Conservation (phyloP, 2,329 filamentous ascomycete genomes). For the Myriosclerotinia curreyana region DNA sequence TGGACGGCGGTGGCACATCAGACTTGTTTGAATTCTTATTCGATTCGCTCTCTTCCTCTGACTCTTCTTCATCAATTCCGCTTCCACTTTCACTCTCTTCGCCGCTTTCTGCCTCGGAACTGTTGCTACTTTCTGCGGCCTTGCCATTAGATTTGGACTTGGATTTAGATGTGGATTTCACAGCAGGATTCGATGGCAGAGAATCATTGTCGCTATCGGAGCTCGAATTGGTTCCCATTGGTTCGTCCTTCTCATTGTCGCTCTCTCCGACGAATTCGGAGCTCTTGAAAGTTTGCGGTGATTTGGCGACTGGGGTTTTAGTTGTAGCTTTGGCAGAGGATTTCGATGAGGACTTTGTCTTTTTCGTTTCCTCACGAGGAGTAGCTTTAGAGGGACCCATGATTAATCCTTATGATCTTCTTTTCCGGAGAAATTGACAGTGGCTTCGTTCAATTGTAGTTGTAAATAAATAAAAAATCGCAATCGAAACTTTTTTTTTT, state of each 20-base stretch:
- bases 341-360: conserved; percentile 25
- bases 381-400: conserved; percentile 29
- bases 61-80: conserved; percentile 40
- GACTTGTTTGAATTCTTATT: conserved; percentile 9
- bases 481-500: conserved; percentile 29
- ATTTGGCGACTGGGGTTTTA: conserved; percentile 15
- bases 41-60: conserved; percentile 30
- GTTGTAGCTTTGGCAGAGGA: conserved; percentile 5
- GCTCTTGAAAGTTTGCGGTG: conserved; percentile 31
- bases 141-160: conserved; percentile 32
- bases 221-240: conserved; percentile 24
- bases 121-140: conserved; percentile 25
- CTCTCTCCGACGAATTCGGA: conserved; percentile 36
- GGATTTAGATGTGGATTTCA: conserved; percentile 6
- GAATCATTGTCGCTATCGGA: conserved; percentile 32
- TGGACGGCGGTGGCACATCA: conserved; percentile 7
- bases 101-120: conserved; percentile 34
- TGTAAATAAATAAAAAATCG: conserved; percentile 10
- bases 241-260: conserved; percentile 32
- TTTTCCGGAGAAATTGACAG: conserved; percentile 6
- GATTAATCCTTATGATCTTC: background rate
- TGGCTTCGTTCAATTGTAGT: conserved; percentile 9
- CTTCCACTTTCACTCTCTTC: conserved; percentile 31
- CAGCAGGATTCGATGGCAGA: conserved; percentile 25
- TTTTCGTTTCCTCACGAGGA: conserved; percentile 26